These are phyloP conservation scores for Diaporthe sp. DNA, from an alignment of 2,329 filamentous ascomycete genomes.

Conservation along the genomic window DNA sequence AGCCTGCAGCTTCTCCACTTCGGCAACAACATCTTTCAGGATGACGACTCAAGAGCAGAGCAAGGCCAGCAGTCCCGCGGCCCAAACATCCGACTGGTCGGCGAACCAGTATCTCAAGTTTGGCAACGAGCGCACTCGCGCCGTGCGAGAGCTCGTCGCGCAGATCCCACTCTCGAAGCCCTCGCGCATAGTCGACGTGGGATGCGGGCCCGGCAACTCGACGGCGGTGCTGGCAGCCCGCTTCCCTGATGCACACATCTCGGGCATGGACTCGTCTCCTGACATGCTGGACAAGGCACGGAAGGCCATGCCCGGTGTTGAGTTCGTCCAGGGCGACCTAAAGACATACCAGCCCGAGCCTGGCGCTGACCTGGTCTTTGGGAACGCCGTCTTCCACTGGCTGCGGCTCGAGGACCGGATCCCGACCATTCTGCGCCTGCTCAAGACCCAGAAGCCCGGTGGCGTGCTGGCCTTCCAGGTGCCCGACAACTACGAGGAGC, in stretches of 20 bases:
- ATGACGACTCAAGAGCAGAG: slow-evolving; percentile 29
- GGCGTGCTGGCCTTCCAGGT: slow-evolving; percentile 68
- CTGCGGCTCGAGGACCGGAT: slow-evolving; percentile 60
- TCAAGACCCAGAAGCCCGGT: slow-evolving; percentile 57
- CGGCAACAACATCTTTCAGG: slow-evolving; percentile 10
- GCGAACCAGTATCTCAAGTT: slow-evolving; percentile 71
- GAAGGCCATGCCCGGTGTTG: slow-evolving; percentile 53
- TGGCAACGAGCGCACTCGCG: slow-evolving; percentile 64
- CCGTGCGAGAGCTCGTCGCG: slow-evolving; percentile 66
- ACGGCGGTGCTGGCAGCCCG: slow-evolving; percentile 62
- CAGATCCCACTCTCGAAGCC: slow-evolving; percentile 58
- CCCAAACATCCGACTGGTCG: slow-evolving; percentile 61
- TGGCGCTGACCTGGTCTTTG: slow-evolving; percentile 62
- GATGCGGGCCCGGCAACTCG: slow-evolving; percentile 73
- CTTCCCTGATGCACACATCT: slow-evolving; percentile 62
- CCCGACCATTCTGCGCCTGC: slow-evolving; percentile 57
- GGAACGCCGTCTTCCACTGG: slow-evolving; percentile 74
- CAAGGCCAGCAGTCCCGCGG: neutral
- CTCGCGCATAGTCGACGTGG: slow-evolving; percentile 67
- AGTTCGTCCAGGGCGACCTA: slow-evolving; percentile 64
- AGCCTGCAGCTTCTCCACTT: neutral
- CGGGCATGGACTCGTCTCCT: slow-evolving; percentile 67
- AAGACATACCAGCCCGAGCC: slow-evolving; percentile 53
- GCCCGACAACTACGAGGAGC: slow-evolving; percentile 63
- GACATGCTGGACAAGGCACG: slow-evolving; percentile 69